These are phyloP conservation scores for Magnaporthiopsis rhizophila DNA, from an alignment of 2,329 filamentous ascomycete genomes.

Conservation along the genomic window DNA sequence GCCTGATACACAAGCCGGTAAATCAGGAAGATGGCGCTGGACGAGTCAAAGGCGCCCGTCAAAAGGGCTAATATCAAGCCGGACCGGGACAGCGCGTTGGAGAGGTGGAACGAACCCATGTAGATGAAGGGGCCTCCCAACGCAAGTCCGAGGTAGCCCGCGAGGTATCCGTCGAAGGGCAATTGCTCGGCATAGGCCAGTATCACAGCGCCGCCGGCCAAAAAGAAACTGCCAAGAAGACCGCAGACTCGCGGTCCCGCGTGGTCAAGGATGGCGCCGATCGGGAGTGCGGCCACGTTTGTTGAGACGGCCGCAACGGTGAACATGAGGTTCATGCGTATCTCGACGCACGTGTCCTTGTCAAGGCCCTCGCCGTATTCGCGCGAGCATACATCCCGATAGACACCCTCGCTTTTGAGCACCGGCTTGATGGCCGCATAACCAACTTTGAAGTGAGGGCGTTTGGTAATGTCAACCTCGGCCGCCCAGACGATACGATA, in stretches of 20 bases:
- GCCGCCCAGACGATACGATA: too few species aligned
- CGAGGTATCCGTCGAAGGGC: conserved; percentile 66
- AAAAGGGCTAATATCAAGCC: conserved; percentile 73
- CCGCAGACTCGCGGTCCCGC: conserved; percentile 73
- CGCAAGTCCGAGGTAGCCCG: conserved; percentile 68
- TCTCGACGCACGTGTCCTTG: conserved; percentile 42
- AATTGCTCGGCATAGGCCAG: conserved; percentile 60
- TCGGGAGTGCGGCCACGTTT: conserved; percentile 77
- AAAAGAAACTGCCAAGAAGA: conserved; percentile 59
- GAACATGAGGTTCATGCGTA: conserved; percentile 82
- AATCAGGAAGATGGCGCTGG: conserved; percentile 67
- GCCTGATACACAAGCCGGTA: conserved; percentile 64
- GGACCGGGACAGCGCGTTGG: conserved; percentile 72
- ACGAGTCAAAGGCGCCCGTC: conserved; percentile 77
- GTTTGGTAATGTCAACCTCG: background rate
- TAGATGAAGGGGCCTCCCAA: conserved; percentile 76
- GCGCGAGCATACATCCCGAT: conserved; percentile 49
- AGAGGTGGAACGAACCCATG: conserved; percentile 76
- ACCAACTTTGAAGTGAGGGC: conserved; percentile 44
- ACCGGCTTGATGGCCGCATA: conserved; percentile 81
- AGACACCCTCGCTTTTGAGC: conserved; percentile 65
- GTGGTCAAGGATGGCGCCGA: conserved; percentile 77
- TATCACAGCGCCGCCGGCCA: conserved; percentile 61
- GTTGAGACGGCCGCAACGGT: conserved; percentile 81
- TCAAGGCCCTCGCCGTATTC: conserved; percentile 15